Base-by-base conservation (phyloP, 805 yeast species). In the Metschnikowia lunata region DNA sequence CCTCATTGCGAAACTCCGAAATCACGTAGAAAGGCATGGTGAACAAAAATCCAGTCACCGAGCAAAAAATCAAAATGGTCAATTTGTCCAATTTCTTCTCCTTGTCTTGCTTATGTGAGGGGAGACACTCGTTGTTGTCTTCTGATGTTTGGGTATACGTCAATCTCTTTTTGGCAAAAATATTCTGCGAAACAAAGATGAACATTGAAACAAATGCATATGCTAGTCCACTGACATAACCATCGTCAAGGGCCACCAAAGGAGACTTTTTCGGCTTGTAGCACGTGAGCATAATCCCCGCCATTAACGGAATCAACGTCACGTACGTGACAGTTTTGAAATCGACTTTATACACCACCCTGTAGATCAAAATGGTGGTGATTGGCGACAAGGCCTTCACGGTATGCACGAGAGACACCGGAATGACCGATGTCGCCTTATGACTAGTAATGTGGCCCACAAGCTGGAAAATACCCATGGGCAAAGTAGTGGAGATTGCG, bases 391-490 rank as follows among this genome's bases (percentile, higher is more conserved):
- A 70, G 1, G 97, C 93, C 67, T 93, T 93, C 55, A 91, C 82
- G 8, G 97, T 89, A 63, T 91, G 97, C 15, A 93, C 97, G 51
- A 90, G 68, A 6, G 97, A 86, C n/a, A 93, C 97, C 0, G 97
- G 97, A 40, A 93, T 87, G 48, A 86, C 64, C 2, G 90, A 78
- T 2, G 97, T 89, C n/a, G 98, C 91, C 59, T 86, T 85, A 61
- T 90, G 97, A 7, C 95, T 80, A 11, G 95, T 79, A 49, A 90
- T 80, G 63, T 91, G 98, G 15, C 98, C 99, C 15, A 83, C 71
- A 53, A 91, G 86, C 69, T 91, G 98, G 67, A 91, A 93, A 48
- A 82, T 70, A 7, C 97, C 98, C 96, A 91, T 88, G 14, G 98
- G 98, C 18, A 88, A 77, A 0, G 96, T 88, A 11, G 88, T 83